A percentile compares a stretch with the other conserved stretches of the same genome.
Conservation (phyloP, 1,284 basidiomycete species). For the Rhizopogon parksii region DNA sequence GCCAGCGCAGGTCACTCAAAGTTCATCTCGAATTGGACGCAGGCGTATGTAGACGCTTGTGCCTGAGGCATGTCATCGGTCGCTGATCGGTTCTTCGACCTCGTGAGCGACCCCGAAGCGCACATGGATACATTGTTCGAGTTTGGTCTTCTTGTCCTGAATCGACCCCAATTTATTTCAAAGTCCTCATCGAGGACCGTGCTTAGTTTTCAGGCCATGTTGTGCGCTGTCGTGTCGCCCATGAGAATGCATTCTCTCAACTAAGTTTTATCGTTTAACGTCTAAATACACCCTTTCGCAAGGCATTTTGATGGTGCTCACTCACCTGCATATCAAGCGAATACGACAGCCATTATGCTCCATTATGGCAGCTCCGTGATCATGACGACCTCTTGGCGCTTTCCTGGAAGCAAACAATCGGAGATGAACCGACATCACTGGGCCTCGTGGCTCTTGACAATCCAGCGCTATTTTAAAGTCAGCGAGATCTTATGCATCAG, state of each 20-base stretch:
- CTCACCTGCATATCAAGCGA: too few relatives aligned
- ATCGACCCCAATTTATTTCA: not conserved
- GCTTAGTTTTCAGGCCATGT: too few relatives aligned
- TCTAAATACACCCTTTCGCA: too few relatives aligned
- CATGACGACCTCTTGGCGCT: too few relatives aligned
- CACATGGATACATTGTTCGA: not conserved
- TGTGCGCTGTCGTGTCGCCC: too few relatives aligned
- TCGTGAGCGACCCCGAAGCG: too few relatives aligned
- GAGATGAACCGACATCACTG: too few relatives aligned
- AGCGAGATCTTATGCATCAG: not conserved
- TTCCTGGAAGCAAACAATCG: not conserved
- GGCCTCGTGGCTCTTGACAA: too few relatives aligned
- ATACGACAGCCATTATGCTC: too few relatives aligned
- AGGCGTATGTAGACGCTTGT: not conserved
- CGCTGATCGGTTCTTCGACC: not conserved
- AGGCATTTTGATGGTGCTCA: too few relatives aligned
- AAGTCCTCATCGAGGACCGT: not conserved
- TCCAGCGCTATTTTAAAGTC: not conserved
- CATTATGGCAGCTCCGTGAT: too few relatives aligned
- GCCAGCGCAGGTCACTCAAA: not conserved
- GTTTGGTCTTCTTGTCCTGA: not conserved
- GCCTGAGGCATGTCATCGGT: not conserved
- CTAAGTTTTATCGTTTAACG: not conserved
- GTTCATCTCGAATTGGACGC: not conserved
- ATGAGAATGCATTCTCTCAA: not conserved